Evolutionary conservation across 164 flowering plant species (phyloP), one percentile per base, ranked within the genome.

Genomic region (Sextonia rubra): DNA sequence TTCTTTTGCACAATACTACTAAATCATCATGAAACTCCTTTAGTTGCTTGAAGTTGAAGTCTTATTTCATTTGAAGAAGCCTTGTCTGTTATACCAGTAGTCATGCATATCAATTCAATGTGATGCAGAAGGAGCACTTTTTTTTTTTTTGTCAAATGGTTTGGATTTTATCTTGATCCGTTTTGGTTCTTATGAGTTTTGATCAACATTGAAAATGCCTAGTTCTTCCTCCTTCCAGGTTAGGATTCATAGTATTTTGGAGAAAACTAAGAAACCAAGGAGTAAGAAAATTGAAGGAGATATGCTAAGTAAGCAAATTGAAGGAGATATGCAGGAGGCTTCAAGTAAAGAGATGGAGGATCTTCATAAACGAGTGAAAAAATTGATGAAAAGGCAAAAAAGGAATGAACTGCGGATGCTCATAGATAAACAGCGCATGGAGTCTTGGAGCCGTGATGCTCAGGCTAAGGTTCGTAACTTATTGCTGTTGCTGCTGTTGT

Each of bases 401-500:
- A 70, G 83, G 20, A 32, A 65, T 47, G 88, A 92, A 77, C 91
- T 82, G n/a, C 86, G 85, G 74, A 87, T 80, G 84, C 73, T 91
- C 67, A 81, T 91, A 79, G 79, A 71, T 76, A 90, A 86, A 81
- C 86, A 86, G 25, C 74, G 67, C 61, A 58, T 74, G 24, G 77
- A 75, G 77, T 72, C 91, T 30, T 92, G 97, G 99, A 83, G 88
- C 69, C 86, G 89, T 56, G 93, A 83, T 80, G 80, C 85, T 52
- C 94, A 86, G 76, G 97, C 94, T 56, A 92, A 94, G 97, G 99
- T 94, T 79, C 77, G 84, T 75, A 3, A 17, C 58, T 52, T 52
- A 12, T 52, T 5, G n/a, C 14, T 52, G n/a, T 20, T 52, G n/a
- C 58, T 52, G n/a, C 14, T 52, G 58, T 17, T 52, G 58, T 52